Percentiles rank a stretch among this genome's conserved stretches.
These are phyloP conservation scores for Fraxinus cuspidata DNA, from an alignment of 257 asterid genomes.

Conservation along the genomic window DNA sequence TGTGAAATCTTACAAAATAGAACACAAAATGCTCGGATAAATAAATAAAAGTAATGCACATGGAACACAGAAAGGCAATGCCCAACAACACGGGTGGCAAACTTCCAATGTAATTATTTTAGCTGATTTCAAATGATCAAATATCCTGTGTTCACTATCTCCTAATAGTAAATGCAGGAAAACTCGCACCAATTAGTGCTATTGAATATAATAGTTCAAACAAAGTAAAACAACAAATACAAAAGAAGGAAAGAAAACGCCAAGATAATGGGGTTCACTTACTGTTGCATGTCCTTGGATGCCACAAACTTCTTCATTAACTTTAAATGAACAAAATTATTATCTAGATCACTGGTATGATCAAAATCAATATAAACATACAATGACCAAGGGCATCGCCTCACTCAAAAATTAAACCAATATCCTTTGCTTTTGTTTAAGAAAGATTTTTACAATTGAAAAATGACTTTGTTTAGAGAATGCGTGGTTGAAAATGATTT, in stretches of 20 bases:
- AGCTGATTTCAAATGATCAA: neutral
- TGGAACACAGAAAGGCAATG: slow-evolving; percentile 7
- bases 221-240: neutral
- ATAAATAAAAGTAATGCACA: neutral
- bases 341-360: neutral
- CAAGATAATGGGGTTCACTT: neutral
- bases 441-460: no score
- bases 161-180: neutral
- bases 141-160: neutral
- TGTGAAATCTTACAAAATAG: slow-evolving; percentile 5
- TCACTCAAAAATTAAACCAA: neutral
- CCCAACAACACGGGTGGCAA: neutral
- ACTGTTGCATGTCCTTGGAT: neutral
- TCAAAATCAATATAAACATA: neutral
- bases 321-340: neutral
- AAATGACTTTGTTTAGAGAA: no score
- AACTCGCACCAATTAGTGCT: neutral
- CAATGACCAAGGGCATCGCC: neutral
- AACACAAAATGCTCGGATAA: neutral
- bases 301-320: neutral
- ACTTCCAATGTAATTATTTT: neutral
- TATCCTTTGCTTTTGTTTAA: neutral
- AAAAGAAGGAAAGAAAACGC: neutral
- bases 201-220: neutral
- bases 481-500: no score